phyloP scores from a whole-genome alignment of 73 alveolate genomes.

The Paramecium pentaurelia region DNA sequence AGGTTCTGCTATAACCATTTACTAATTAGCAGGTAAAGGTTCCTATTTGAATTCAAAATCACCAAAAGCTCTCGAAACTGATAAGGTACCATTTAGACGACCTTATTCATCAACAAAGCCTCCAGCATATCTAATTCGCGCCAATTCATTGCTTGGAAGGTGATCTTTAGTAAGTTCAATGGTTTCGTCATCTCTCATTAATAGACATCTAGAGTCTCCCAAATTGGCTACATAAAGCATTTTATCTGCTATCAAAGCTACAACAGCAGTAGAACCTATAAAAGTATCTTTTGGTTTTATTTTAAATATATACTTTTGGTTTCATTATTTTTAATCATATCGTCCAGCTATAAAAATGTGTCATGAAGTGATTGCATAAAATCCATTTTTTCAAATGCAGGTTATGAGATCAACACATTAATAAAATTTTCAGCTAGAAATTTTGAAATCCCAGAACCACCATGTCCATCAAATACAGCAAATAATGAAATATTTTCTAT shows the following conservation, averaged over 20 bases:
- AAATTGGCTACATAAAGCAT: slow-evolving; percentile 52
- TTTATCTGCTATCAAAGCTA: slow-evolving; percentile 55
- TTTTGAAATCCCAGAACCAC: background rate
- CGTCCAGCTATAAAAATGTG: background rate
- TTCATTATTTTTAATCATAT: background rate
- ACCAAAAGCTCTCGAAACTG: slow-evolving; percentile 81
- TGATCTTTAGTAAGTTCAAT: slow-evolving; percentile 54
- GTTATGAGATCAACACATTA: background rate
- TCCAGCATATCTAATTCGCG: slow-evolving; percentile 59
- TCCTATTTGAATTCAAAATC: slow-evolving; percentile 79
- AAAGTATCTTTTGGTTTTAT: background rate
- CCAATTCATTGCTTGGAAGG: slow-evolving; percentile 46
- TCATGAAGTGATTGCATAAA: background rate
- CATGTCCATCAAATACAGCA: slow-evolving; percentile 57
- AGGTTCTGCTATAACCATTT: slow-evolving; percentile 13
- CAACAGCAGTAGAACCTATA: slow-evolving; percentile 59
- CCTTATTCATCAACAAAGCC: slow-evolving; percentile 58
- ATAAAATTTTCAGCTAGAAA: background rate
- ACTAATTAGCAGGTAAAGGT: background rate
- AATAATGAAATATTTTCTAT: background rate
- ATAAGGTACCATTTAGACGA: slow-evolving; percentile 73
- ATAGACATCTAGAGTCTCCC: slow-evolving; percentile 59
- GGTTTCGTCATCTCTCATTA: slow-evolving; percentile 46
- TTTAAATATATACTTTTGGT: background rate
- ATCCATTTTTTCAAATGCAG: background rate